Evolutionary conservation across 306 rosid species (phyloP).

Genomic region (Quercus robur): DNA sequence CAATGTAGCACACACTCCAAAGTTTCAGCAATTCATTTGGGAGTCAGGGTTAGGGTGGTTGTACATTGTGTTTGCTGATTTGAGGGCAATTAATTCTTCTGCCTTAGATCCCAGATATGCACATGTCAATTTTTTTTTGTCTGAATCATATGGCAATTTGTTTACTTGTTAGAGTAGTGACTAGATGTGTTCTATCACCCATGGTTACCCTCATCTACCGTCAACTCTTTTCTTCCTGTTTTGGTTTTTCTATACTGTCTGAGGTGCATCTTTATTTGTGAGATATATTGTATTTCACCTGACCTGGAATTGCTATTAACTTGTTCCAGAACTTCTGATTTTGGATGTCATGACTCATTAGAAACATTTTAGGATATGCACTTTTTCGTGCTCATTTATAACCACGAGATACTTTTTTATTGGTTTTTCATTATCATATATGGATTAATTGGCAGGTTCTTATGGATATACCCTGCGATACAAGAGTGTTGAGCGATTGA

Average conservation of each 20-base stretch:
- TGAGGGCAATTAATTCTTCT: too few species aligned
- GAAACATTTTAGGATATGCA: background rate
- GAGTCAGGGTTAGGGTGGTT: too few species aligned
- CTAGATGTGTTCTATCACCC: background rate
- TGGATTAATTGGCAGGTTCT: constrained; percentile 49
- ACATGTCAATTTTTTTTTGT: too few species aligned
- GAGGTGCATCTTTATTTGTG: background rate
- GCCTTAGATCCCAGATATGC: background rate
- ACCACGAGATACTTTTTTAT: background rate
- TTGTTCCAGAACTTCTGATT: background rate
- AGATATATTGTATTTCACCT: background rate
- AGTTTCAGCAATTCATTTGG: too few species aligned
- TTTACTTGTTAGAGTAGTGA: background rate
- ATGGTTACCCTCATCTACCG: background rate
- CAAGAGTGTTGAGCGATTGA: constrained; percentile 85
- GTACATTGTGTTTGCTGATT: too few species aligned
- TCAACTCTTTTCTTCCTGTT: background rate
- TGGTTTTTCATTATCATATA: background rate
- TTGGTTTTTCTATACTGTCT: background rate
- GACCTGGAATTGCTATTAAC: background rate
- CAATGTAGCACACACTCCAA: too few species aligned
- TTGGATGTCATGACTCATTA: background rate
- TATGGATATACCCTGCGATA: constrained; percentile 94
- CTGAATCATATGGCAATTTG: too few species aligned
- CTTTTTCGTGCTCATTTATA: background rate